Evolutionary conservation across 2,329 filamentous ascomycete genomes (phyloP).

Genomic region (Hypoxylon rubiginosum): DNA sequence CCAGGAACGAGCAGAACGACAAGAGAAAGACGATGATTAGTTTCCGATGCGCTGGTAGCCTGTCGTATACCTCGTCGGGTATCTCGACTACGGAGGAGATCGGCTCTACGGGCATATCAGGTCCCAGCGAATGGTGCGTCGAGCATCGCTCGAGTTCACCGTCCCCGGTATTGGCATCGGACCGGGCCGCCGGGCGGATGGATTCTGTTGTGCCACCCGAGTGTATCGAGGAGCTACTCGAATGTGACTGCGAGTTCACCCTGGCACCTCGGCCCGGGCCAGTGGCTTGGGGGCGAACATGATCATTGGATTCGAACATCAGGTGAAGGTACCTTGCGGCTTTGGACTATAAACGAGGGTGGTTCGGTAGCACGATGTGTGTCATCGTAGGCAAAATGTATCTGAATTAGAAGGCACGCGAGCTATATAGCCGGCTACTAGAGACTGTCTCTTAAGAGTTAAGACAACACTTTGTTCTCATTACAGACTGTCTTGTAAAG

Average conservation of each 20-base stretch:
- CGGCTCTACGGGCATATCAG: slow-evolving; percentile 50
- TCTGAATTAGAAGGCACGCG: slow-evolving; percentile 16
- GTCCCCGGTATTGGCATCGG: slow-evolving; percentile 23
- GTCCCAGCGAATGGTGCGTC: slow-evolving; percentile 50
- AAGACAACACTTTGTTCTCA: slow-evolving; percentile 14
- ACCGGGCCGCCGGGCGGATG: slow-evolving; percentile 24
- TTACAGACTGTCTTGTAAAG: slow-evolving; percentile 15
- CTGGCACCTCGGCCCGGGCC: slow-evolving; percentile 8
- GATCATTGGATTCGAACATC: slow-evolving; percentile 39
- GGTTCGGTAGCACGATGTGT: slow-evolving; percentile 21
- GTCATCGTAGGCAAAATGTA: slow-evolving; percentile 41
- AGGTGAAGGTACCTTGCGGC: slow-evolving; percentile 1
- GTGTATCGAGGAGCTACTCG: slow-evolving; percentile 36
- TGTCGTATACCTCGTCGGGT: slow-evolving; percentile 73
- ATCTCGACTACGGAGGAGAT: slow-evolving; percentile 54
- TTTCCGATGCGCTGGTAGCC: slow-evolving; percentile 73
- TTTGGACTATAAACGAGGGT: slow-evolving; percentile 13
- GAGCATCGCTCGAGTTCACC: slow-evolving; percentile 47
- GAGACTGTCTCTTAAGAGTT: slow-evolving; percentile 2
- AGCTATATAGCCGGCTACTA: slow-evolving; percentile 17
- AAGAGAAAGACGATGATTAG: slow-evolving; percentile 75
- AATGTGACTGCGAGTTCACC: slow-evolving; percentile 6
- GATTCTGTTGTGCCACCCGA: slow-evolving; percentile 36
- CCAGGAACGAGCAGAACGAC: slow-evolving; percentile 81
- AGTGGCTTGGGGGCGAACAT: slow-evolving; percentile 11